These are phyloP conservation scores for Breynia disticha DNA, from an alignment of 441 rosid species.

Conservation along the genomic window DNA sequence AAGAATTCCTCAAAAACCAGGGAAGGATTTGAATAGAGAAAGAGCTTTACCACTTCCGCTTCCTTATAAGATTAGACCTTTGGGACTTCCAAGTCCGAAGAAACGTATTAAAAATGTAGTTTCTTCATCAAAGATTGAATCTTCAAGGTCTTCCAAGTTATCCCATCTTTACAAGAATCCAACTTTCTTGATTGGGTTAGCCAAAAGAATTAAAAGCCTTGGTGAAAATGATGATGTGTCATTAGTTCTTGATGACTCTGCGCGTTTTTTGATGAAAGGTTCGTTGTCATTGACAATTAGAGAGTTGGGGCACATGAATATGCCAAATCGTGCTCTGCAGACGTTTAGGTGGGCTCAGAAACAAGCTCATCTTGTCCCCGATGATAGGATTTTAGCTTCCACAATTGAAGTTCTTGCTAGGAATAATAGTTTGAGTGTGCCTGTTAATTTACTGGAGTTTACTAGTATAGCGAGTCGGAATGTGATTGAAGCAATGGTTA, in stretches of 20 bases:
- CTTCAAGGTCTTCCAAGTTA: constrained; percentile 31
- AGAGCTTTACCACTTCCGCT: constrained; percentile 77
- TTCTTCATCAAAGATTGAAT: constrained; percentile 12
- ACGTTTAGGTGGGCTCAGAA: constrained; percentile 76
- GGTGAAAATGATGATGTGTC: constrained; percentile 41
- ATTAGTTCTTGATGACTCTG: constrained; percentile 39
- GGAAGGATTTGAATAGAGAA: constrained; percentile 26
- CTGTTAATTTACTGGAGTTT: constrained; percentile 41
- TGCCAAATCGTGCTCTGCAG: constrained; percentile 66
- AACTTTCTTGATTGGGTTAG: constrained; percentile 46
- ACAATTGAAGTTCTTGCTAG: constrained; percentile 65
- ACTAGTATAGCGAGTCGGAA: constrained; percentile 41
- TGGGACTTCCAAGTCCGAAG: constrained; percentile 55
- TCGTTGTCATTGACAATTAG: constrained; percentile 55
- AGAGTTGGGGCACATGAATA: constrained; percentile 66
- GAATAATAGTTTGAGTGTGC: constrained; percentile 51
- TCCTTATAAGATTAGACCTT: constrained; percentile 69
- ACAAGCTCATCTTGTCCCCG: constrained; percentile 57
- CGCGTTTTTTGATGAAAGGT: constrained; percentile 61
- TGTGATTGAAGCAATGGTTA: constrained; percentile 78
- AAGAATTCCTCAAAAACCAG: constrained; percentile 76
- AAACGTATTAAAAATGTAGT: constrained; percentile 17
- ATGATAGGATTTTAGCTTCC: constrained; percentile 55
- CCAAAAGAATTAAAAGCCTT: constrained; percentile 55
- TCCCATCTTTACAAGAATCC: constrained; percentile 50